A percentile compares a stretch with the other conserved stretches of the same genome.
phyloP scores from a whole-genome alignment of 1,139 yeast species.

The Pichia sp. region DNA sequence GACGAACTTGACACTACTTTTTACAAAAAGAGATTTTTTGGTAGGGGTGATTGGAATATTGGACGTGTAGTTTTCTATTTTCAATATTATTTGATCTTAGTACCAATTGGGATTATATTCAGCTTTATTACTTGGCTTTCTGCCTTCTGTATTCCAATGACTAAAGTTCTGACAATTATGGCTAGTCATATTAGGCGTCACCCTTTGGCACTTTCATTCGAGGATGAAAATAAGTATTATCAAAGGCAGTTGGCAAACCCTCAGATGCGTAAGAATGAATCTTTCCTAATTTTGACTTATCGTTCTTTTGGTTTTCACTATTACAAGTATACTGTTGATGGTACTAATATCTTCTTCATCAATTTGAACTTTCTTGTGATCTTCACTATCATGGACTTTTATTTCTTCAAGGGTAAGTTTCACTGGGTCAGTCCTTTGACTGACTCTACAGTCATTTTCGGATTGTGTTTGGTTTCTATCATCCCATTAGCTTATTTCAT shows the following conservation, averaged over 20 bases:
- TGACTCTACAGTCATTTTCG: constrained; percentile 59
- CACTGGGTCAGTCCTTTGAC: constrained; percentile 52
- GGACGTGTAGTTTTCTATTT: constrained; percentile 80
- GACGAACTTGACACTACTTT: constrained; percentile 26
- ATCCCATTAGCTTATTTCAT: constrained; percentile 94
- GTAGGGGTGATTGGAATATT: constrained; percentile 88
- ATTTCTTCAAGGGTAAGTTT: constrained; percentile 51
- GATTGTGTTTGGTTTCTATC: constrained; percentile 75
- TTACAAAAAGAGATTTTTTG: constrained; percentile 56
- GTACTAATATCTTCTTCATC: constrained; percentile 89
- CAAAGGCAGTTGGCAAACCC: constrained; percentile 34
- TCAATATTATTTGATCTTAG: constrained; percentile 63
- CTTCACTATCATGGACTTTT: constrained; percentile 80
- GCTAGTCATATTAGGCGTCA: constrained; percentile 81
- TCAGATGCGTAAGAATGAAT: constrained; percentile 36
- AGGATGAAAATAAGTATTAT: constrained; percentile 50
- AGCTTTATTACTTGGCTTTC: constrained; percentile 70
- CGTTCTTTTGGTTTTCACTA: constrained; percentile 89
- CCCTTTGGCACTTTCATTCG: constrained; percentile 78
- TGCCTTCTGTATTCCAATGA: constrained; percentile 92
- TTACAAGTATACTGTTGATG: constrained; percentile 93
- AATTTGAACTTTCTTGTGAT: constrained; percentile 76
- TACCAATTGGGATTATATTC: constrained; percentile 60
- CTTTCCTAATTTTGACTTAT: constrained; percentile 73
- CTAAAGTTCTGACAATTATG: constrained; percentile 64